Evolutionary conservation across 139 green algal species (phyloP).

Genomic region (Picocystis salinarum): DNA sequence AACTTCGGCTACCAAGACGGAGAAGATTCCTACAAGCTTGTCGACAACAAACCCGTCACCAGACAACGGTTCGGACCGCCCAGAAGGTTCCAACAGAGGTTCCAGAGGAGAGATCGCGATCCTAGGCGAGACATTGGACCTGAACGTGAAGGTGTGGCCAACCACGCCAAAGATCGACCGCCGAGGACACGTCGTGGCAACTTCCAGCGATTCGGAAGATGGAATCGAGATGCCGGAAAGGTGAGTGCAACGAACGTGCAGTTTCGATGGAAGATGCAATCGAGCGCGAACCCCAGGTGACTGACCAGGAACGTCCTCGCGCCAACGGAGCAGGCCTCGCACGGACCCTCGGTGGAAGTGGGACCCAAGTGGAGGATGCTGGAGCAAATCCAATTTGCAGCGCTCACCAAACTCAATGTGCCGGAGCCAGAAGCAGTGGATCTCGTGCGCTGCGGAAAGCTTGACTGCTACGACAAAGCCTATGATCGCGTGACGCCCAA

Average conservation of each 20-base stretch:
- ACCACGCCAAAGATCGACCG: too few species aligned
- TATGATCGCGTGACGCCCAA: constrained; percentile 76
- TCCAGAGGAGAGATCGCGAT: constrained; percentile 12
- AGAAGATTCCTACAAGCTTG: constrained; percentile 88
- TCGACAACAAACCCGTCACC: constrained; percentile 65
- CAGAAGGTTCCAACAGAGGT: constrained; percentile 19
- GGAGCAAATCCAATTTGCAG: constrained; percentile 72
- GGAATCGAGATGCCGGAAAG: background rate
- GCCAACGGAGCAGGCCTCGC: constrained; percentile 27
- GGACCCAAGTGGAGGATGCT: constrained; percentile 79
- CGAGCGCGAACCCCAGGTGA: constrained; percentile 17
- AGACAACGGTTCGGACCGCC: too few species aligned
- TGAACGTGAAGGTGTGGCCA: too few species aligned
- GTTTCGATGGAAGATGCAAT: constrained; percentile 22
- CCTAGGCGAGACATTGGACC: too few species aligned
- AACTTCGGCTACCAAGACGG: too few species aligned
- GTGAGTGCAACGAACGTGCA: too few species aligned
- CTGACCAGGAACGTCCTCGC: too few species aligned
- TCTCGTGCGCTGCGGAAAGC: constrained; percentile 28
- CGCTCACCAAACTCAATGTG: constrained; percentile 60
- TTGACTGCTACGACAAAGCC: constrained; percentile 69
- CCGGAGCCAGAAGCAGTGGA: constrained; percentile 22
- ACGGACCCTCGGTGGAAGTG: constrained; percentile 72
- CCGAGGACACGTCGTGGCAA: too few species aligned
- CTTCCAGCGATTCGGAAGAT: constrained; percentile 6